A percentile compares a stretch with the other conserved stretches of the same genome.
These are phyloP conservation scores for Akanthomyces lecanii DNA, from an alignment of 2,329 filamentous ascomycete species.

Conservation along the genomic window DNA sequence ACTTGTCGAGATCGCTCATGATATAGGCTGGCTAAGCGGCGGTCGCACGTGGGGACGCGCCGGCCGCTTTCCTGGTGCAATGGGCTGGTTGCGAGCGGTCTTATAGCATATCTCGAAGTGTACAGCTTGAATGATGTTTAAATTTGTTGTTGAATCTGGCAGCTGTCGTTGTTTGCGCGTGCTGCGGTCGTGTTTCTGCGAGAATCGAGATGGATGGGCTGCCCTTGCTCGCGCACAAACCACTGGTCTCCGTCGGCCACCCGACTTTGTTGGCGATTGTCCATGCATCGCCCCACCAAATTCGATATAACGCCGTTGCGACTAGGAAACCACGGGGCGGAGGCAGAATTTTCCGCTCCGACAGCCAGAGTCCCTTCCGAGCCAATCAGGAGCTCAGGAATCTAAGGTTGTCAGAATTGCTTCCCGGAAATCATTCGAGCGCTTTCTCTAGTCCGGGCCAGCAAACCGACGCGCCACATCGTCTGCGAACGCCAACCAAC, in stretches of 20 bases:
- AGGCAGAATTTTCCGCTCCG: not conserved
- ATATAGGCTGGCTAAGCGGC: constrained; percentile 21
- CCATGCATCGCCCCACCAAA: constrained; percentile 13
- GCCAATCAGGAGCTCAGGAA: constrained; percentile 12
- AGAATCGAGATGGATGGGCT: not conserved
- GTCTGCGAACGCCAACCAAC: not conserved
- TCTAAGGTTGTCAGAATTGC: constrained; percentile 9
- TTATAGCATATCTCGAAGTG: not conserved
- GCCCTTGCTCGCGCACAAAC: constrained; percentile 8
- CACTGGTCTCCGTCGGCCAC: not conserved
- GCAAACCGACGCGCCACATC: not conserved
- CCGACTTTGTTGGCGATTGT: constrained; percentile 1
- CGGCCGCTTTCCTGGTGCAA: constrained; percentile 19
- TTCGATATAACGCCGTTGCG: not conserved
- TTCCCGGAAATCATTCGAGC: not conserved
- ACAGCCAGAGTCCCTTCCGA: not conserved
- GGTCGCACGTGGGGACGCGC: constrained; percentile 22
- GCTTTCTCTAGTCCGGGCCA: not conserved
- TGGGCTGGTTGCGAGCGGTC: not conserved
- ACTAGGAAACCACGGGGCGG: not conserved
- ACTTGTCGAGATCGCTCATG: constrained; percentile 97
- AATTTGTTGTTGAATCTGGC: not conserved
- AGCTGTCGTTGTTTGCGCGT: not conserved
- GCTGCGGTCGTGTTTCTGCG: not conserved
- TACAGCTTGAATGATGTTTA: not conserved